Evolutionary conservation across 768 basidiomycete species (phyloP), one percentile per base, ranked within the genome.

Genomic region (Rhodotorula kratochvilovae): DNA sequence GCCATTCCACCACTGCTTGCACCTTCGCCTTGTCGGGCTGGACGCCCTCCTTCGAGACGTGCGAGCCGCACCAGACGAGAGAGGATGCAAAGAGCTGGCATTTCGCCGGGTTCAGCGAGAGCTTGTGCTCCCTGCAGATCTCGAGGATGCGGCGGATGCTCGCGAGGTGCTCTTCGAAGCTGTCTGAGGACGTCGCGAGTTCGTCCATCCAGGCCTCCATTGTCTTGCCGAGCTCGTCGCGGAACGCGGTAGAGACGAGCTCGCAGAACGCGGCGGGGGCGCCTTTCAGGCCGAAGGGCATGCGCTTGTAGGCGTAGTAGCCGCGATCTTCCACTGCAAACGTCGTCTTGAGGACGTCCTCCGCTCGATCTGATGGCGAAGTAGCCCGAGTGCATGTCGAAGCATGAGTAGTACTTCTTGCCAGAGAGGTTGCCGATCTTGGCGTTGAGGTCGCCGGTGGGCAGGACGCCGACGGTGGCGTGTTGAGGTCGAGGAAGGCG

Each of bases 401-500:
- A 57, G 23, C 36, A 35, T 35, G 56, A 57, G 56, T 35, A 25
- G 56, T 35, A 57, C 56, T 57, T 57, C 33, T 57, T 33, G 56
- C 56, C 56, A 10, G 35, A 35, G 33, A 57, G 56, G 23, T 33
- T 29, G 35, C 33, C 56, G 56, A 57, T 57, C 35, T 57, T 57
- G 13, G 29, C 56, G 25, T 57, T 33, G 56, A 57, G 56, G 56
- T 57, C 56, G 16, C 56, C 56, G 35, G 33, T 33, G 56, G 56
- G 16, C 29, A 57, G 17, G 36, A 25, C 56, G 56, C 56, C 56
- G 35, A 57, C 35, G 16, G 56, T 57, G 19, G 56, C 56, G 35
- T 57, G 56, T 57, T 57, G 56, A 57, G 35, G 56, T 39, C 56
- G 23, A 57, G 33, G 56, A 57, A 39, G 21, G 56, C 56, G 56